Evolutionary conservation across 2,329 filamentous ascomycete genomes (phyloP).

Genomic region (Colletotrichum gloeosporioides): DNA sequence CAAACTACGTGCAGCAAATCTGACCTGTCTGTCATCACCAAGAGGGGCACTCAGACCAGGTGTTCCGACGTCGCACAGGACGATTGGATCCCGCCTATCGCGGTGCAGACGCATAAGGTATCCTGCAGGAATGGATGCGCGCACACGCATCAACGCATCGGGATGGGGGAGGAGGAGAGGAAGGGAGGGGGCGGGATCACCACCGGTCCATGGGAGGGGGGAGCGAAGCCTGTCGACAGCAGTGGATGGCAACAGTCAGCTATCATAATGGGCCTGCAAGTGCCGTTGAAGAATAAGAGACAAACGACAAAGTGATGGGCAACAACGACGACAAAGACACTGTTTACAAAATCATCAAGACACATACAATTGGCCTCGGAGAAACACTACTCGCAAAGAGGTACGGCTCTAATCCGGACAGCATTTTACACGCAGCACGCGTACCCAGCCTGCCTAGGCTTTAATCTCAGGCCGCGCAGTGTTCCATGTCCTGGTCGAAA

Average conservation of each 20-base stretch:
- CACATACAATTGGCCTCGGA: not conserved
- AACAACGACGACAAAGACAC: not conserved
- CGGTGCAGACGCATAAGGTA: constrained; percentile 16
- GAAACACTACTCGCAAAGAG: not conserved
- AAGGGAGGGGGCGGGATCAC: not conserved
- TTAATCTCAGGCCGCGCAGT: not conserved
- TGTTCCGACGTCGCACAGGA: constrained; percentile 20
- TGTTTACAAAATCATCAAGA: not conserved
- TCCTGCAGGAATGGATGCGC: constrained; percentile 6
- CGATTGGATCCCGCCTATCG: constrained; percentile 19
- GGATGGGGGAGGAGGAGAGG: not conserved
- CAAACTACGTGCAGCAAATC: not conserved
- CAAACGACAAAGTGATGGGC: not conserved
- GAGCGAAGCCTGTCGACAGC: not conserved
- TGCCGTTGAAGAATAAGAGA: not conserved
- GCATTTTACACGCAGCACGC: not conserved
- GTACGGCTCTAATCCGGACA: not conserved
- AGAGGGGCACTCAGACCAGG: constrained; percentile 21
- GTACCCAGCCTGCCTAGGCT: not conserved
- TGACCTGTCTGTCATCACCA: constrained; percentile 10
- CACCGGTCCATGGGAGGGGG: not conserved
- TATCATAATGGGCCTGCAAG: not conserved
- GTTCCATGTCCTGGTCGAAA: constrained; percentile 4
- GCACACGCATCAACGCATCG: constrained; percentile 10
- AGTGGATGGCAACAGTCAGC: not conserved